A percentile compares a stretch with the other conserved stretches of the same genome.
phyloP scores from a whole-genome alignment of 257 asterid species.

The Nicotiana attenuata region DNA sequence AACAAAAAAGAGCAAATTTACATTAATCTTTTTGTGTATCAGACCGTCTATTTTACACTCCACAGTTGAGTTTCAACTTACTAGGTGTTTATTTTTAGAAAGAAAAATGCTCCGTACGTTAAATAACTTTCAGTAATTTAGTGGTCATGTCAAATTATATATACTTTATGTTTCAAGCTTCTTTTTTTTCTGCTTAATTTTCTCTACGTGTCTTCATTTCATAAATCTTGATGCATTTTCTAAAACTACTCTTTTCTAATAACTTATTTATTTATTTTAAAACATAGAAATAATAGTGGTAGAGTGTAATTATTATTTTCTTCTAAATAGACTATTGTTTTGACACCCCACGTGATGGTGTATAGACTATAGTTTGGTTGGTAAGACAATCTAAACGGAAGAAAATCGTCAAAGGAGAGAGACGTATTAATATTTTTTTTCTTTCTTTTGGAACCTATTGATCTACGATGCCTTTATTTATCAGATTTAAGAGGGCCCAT shows the following conservation, averaged over 20 bases:
- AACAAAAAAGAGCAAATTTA: too few species aligned
- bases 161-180: background rate
- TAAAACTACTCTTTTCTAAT: too few species aligned
- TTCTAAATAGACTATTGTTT: background rate
- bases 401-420: conserved; percentile 5
- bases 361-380: background rate
- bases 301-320: background rate
- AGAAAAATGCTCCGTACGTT: background rate
- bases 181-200: background rate
- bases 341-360: conserved; percentile 14
- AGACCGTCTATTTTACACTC: background rate
- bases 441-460: background rate
- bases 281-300: too few species aligned
- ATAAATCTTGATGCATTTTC: too few species aligned
- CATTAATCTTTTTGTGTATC: background rate
- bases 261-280: too few species aligned
- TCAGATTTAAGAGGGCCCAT: background rate
- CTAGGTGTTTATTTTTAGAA: background rate
- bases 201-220: too few species aligned
- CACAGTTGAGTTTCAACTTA: too few species aligned
- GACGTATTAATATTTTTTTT: background rate
- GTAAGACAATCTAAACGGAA: conserved; percentile 14
- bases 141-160: background rate
- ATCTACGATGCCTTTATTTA: background rate
- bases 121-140: background rate